Evolutionary conservation across 805 yeast species (phyloP).

Genomic region (Candida hungchunana): DNA sequence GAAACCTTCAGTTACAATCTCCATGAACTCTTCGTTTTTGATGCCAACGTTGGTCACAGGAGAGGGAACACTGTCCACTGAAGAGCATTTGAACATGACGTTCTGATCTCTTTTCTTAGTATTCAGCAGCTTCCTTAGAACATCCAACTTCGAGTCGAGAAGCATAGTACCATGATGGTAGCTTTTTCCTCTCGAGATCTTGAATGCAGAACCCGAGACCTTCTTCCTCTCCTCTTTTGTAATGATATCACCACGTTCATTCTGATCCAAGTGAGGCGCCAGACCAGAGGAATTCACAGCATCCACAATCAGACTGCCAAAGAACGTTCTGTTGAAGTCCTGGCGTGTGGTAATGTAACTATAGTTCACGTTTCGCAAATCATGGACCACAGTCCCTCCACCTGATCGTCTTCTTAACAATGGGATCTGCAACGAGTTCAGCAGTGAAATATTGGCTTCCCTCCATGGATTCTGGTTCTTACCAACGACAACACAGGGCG

Average conservation of each 20-base stretch:
- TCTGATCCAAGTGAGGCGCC: slow-evolving; percentile 40
- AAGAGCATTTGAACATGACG: slow-evolving; percentile 37
- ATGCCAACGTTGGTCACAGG: slow-evolving; percentile 67
- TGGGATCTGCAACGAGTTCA: slow-evolving; percentile 52
- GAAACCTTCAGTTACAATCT: slow-evolving; percentile 28
- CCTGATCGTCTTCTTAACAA: slow-evolving; percentile 80
- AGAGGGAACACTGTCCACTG: slow-evolving; percentile 76
- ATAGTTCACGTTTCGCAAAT: slow-evolving; percentile 81
- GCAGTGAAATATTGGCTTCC: slow-evolving; percentile 63
- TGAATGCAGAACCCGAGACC: slow-evolving; percentile 91
- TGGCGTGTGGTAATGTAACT: slow-evolving; percentile 70
- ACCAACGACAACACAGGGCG: slow-evolving; percentile 89
- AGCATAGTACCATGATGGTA: slow-evolving; percentile 98
- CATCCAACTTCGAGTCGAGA: slow-evolving; percentile 57
- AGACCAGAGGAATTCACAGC: slow-evolving; percentile 19
- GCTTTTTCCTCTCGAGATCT: slow-evolving; percentile 73
- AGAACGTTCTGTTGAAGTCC: slow-evolving; percentile 50
- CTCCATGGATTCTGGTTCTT: slow-evolving; percentile 95
- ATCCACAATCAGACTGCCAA: slow-evolving; percentile 36
- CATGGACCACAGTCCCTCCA: slow-evolving; percentile 97
- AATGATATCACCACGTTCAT: slow-evolving; percentile 77
- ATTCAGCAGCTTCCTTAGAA: slow-evolving; percentile 55
- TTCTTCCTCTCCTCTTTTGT: slow-evolving; percentile 44
- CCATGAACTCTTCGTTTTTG: slow-evolving; percentile 41
- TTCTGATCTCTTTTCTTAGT: slow-evolving; percentile 34